Conservation (phyloP, 805 yeast genomes). For the Lipomyces chichibuensis region DNA sequence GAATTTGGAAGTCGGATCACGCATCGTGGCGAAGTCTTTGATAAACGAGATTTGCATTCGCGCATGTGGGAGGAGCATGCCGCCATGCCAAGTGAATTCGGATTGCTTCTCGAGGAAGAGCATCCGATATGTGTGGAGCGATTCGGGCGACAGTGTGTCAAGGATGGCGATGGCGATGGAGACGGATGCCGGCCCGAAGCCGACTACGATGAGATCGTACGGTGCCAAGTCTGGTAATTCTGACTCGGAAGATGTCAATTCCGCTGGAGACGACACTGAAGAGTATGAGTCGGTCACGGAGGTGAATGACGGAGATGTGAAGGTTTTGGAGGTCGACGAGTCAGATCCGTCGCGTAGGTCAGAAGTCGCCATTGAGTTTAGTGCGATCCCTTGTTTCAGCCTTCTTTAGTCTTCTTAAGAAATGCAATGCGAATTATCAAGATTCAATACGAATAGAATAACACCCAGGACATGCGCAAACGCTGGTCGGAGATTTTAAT, state of each 20-base stretch:
- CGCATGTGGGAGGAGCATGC: slow-evolving; percentile 39
- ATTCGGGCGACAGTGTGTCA: slow-evolving; percentile 11
- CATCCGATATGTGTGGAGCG: slow-evolving; percentile 7
- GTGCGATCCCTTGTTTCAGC: not conserved
- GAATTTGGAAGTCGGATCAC: slow-evolving; percentile 38
- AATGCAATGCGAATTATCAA: not conserved
- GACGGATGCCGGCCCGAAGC: slow-evolving; percentile 40
- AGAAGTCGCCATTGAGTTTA: not conserved
- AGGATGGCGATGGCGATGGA: slow-evolving; percentile 37
- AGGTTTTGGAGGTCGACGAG: not conserved
- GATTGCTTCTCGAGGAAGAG: slow-evolving; percentile 35
- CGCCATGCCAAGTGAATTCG: slow-evolving; percentile 38
- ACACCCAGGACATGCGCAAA: not conserved
- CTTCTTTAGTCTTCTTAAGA: not conserved
- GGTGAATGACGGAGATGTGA: not conserved
- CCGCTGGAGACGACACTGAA: not conserved
- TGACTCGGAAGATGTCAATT: not conserved
- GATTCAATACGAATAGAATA: not conserved
- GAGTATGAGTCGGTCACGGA: not conserved
- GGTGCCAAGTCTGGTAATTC: not conserved
- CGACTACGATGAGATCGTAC: slow-evolving; percentile 34
- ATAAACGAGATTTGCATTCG: slow-evolving; percentile 39
- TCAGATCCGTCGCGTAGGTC: not conserved
- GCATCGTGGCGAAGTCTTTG: slow-evolving; percentile 39
- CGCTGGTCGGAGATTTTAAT: not conserved